Evolutionary conservation across 148 eudicot genomes (phyloP).

Genomic region (Bassia scoparia): DNA sequence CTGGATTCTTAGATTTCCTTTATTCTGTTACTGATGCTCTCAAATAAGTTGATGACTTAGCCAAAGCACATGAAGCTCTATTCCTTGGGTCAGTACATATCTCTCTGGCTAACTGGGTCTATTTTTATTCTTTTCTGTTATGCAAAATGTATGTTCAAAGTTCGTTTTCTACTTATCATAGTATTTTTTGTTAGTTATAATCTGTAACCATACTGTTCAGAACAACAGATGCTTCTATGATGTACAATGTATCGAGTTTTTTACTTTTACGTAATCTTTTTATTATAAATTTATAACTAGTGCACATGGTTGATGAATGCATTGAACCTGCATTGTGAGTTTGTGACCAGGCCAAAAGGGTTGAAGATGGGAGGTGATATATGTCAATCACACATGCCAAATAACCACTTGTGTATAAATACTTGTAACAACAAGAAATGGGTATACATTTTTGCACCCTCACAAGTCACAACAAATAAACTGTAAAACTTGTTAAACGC

Average conservation of each 20-base stretch:
- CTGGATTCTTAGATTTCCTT: slow-evolving; percentile 94
- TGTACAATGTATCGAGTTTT: not conserved
- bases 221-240: not conserved
- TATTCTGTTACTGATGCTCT: slow-evolving; percentile 64
- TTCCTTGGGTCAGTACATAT: not conserved
- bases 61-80: not conserved
- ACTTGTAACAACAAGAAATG: too few relatives aligned
- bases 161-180: not conserved
- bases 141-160: not conserved
- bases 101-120: slow-evolving; percentile 1
- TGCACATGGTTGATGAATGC: too few relatives aligned
- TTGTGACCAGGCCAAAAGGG: too few relatives aligned
- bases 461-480: too few relatives aligned
- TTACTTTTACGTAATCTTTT: not conserved
- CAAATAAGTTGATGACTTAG: slow-evolving; percentile 31
- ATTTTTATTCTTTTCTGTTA: not conserved
- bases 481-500: too few relatives aligned
- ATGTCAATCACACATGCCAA: too few relatives aligned
- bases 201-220: not conserved
- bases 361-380: too few relatives aligned
- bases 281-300: too few relatives aligned
- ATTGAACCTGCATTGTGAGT: too few relatives aligned
- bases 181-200: not conserved
- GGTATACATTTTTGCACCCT: too few relatives aligned
- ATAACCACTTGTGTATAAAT: too few relatives aligned